Conservation (phyloP, 1,284 basidiomycete genomes). For the Schizophyllum amplum region DNA sequence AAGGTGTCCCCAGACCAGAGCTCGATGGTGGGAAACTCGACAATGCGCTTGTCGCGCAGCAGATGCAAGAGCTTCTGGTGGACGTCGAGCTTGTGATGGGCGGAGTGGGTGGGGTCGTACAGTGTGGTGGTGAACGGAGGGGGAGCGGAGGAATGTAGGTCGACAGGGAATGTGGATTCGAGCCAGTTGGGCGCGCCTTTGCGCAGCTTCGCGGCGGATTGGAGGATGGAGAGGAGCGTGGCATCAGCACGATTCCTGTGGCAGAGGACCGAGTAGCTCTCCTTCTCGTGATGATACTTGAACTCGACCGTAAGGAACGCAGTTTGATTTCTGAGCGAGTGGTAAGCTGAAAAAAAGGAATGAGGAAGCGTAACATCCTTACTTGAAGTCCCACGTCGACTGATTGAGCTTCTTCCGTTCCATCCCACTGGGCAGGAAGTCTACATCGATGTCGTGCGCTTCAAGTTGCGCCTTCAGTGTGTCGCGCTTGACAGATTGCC, state of each 20-base stretch:
- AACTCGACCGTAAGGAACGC: not conserved
- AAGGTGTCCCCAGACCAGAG: slow-evolving; percentile 54
- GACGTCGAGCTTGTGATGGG: slow-evolving; percentile 53
- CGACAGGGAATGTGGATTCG: slow-evolving; percentile 48
- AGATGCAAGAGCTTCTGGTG: slow-evolving; percentile 35
- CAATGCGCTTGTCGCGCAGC: slow-evolving; percentile 56
- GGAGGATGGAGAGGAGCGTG: slow-evolving; percentile 43
- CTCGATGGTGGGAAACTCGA: slow-evolving; percentile 78
- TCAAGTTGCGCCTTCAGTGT: slow-evolving; percentile 11
- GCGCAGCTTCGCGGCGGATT: slow-evolving; percentile 34
- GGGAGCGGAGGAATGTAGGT: slow-evolving; percentile 44
- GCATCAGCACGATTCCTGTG: slow-evolving; percentile 50
- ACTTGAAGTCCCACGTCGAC: slow-evolving; percentile 78
- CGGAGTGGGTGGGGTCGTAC: slow-evolving; percentile 23
- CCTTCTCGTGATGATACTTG: slow-evolving; percentile 24
- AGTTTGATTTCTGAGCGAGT: slow-evolving; percentile 1
- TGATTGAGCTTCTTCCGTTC: slow-evolving; percentile 67
- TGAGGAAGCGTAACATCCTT: slow-evolving; percentile 23
- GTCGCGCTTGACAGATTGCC: slow-evolving; percentile 8
- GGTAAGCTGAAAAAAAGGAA: not conserved
- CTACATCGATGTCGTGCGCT: slow-evolving; percentile 49
- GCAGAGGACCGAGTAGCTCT: slow-evolving; percentile 43
- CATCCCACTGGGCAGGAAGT: slow-evolving; percentile 79
- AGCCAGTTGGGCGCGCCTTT: slow-evolving; percentile 32
- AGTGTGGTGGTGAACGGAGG: slow-evolving; percentile 45